Conservation (phyloP, 73 alveolate genomes). For the Blepharisma stoltei region DNA sequence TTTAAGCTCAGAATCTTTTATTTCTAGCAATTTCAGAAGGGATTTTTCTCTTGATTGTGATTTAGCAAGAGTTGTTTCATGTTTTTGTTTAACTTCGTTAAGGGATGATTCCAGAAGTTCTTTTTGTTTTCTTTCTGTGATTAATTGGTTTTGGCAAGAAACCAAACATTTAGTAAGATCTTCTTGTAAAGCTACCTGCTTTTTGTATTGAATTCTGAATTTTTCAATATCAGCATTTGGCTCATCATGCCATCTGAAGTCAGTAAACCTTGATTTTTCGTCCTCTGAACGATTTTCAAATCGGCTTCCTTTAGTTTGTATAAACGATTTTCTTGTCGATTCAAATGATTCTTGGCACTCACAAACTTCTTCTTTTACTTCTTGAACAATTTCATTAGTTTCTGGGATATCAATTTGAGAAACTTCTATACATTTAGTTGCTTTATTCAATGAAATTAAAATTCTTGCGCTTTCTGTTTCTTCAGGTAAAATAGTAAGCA, state of each 20-base stretch:
- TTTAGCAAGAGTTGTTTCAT: not conserved
- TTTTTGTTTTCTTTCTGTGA: not conserved
- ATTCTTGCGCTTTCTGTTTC: not conserved
- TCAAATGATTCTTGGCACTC: not conserved
- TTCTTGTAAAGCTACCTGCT: not conserved
- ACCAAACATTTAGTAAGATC: not conserved
- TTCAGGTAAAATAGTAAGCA: not conserved
- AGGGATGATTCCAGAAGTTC: not conserved
- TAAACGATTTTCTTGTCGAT: not conserved
- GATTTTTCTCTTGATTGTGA: constrained; percentile 6
- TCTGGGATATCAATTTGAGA: not conserved
- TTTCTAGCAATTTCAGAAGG: not conserved
- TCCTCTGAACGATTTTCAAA: not conserved
- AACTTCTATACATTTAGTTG: not conserved
- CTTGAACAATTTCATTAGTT: not conserved
- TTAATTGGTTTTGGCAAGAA: not conserved
- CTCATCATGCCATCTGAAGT: no score
- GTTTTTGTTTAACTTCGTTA: not conserved
- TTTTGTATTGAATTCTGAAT: no score
- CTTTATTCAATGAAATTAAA: not conserved
- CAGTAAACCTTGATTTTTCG: not conserved
- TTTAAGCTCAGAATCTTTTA: constrained; percentile 1
- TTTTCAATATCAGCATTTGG: no score
- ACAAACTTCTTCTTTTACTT: no score
- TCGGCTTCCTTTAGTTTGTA: not conserved